phyloP scores from a whole-genome alignment of 305 asterid genomes.

The Solanum hybrid region DNA sequence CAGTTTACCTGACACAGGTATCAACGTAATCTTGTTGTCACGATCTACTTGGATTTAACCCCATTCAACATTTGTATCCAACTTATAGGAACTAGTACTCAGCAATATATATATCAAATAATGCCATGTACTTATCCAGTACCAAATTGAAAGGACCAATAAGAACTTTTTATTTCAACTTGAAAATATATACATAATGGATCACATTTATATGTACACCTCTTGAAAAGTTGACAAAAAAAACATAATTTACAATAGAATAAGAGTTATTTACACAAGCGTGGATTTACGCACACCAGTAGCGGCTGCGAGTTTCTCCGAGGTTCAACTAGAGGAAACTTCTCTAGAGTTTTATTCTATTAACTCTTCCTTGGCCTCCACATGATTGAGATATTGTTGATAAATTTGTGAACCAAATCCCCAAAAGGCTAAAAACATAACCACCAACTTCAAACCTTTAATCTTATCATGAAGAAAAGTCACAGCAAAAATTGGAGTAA shows the following conservation, averaged over 20 bases:
- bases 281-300: neutral
- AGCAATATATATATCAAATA: neutral
- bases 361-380: neutral
- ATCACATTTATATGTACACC: neutral
- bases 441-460: constrained; percentile 25
- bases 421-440: constrained; percentile 30
- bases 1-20: no score
- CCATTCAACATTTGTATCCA: neutral
- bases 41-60: neutral
- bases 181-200: neutral
- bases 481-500: constrained; percentile 29
- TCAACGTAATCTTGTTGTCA: neutral
- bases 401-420: constrained; percentile 35
- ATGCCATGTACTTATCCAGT: neutral
- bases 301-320: neutral
- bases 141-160: neutral
- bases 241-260: neutral
- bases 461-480: constrained; percentile 34
- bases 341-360: neutral
- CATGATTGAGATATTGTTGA: constrained; percentile 24
- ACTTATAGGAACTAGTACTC: neutral
- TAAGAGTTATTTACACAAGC: neutral
- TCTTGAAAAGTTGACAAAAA: neutral
- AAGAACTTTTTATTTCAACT: neutral
- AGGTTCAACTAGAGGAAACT: neutral